Percentiles rank a stretch among this genome's conserved stretches.
Conservation (phyloP, 2,329 filamentous ascomycete genomes). For the Plectosphaerella sp. region DNA sequence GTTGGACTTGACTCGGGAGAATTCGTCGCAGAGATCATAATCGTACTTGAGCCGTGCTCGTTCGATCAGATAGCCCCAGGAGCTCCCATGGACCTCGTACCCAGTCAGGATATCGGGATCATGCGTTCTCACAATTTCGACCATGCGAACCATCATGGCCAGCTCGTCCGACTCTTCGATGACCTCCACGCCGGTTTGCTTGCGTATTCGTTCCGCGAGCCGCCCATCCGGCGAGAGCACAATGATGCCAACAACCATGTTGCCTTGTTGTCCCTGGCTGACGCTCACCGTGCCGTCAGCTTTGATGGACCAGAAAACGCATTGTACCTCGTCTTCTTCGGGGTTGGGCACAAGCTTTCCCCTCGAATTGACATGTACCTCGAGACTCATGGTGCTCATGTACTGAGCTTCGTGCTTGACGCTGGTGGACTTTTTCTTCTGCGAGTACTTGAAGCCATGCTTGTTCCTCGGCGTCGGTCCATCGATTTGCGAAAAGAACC, state of each 20-base stretch:
- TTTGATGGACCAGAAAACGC: conserved; percentile 86
- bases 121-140: conserved; percentile 75
- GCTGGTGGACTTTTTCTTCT: conserved; percentile 68
- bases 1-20: conserved; percentile 82
- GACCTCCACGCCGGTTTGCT: conserved; percentile 59
- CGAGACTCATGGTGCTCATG: conserved; percentile 95
- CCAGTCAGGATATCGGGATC: conserved; percentile 94
- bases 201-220: conserved; percentile 57
- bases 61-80: conserved; percentile 95
- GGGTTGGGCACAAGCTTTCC: conserved; percentile 81
- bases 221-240: conserved; percentile 61
- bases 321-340: conserved; percentile 81
- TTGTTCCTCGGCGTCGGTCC: conserved; percentile 79
- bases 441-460: conserved; percentile 81
- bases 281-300: conserved; percentile 61
- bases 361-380: conserved; percentile 86
- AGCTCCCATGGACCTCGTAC: conserved; percentile 88
- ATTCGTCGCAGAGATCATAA: conserved; percentile 84
- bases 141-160: conserved; percentile 78
- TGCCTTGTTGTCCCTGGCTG: conserved; percentile 36
- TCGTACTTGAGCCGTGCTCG: conserved; percentile 82
- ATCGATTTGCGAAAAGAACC: conserved; percentile 76
- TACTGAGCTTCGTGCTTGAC: conserved; percentile 83
- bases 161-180: conserved; percentile 75
- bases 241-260: conserved; percentile 65